Evolutionary conservation across 1,284 basidiomycete genomes (phyloP).

Genomic region (Fereydounia khargensis): DNA sequence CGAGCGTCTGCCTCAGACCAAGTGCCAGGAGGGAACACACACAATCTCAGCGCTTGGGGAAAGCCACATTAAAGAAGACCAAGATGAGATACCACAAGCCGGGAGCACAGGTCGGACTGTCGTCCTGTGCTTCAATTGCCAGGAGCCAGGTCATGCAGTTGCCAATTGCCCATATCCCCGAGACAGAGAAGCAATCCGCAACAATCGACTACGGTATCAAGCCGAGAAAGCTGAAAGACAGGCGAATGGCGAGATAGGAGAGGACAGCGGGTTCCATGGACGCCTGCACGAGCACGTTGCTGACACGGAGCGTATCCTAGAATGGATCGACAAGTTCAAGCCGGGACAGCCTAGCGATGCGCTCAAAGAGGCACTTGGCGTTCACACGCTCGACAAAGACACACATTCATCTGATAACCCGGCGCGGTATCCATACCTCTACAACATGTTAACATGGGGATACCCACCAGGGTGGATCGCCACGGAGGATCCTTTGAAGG

Average conservation of each 20-base stretch:
- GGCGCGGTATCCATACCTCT: slow-evolving; percentile 2
- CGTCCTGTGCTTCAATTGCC: slow-evolving; percentile 17
- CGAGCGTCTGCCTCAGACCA: background rate
- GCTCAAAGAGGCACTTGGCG: slow-evolving; percentile 6
- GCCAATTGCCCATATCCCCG: slow-evolving; percentile 5
- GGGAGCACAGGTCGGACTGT: background rate
- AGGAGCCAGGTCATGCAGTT: slow-evolving; percentile 8
- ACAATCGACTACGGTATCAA: slow-evolving; percentile 8
- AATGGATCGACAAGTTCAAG: slow-evolving; percentile 8
- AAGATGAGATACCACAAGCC: background rate
- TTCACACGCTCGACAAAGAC: background rate
- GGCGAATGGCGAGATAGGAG: background rate
- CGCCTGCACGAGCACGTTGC: slow-evolving; percentile 18
- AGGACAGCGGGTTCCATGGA: slow-evolving; percentile 2
- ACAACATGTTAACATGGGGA: slow-evolving; percentile 17
- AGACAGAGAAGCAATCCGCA: slow-evolving; percentile 11
- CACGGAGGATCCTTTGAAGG: slow-evolving; percentile 5
- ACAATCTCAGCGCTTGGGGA: background rate
- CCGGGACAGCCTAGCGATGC: slow-evolving; percentile 8
- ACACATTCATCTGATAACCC: background rate
- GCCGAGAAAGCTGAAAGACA: slow-evolving; percentile 2
- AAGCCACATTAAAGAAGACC: background rate
- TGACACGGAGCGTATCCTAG: slow-evolving; percentile 6
- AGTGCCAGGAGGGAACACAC: background rate
- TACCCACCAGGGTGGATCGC: slow-evolving; percentile 22